These are phyloP conservation scores for Cercospora berteroae DNA, from an alignment of 2,329 filamentous ascomycete genomes.

Conservation along the genomic window DNA sequence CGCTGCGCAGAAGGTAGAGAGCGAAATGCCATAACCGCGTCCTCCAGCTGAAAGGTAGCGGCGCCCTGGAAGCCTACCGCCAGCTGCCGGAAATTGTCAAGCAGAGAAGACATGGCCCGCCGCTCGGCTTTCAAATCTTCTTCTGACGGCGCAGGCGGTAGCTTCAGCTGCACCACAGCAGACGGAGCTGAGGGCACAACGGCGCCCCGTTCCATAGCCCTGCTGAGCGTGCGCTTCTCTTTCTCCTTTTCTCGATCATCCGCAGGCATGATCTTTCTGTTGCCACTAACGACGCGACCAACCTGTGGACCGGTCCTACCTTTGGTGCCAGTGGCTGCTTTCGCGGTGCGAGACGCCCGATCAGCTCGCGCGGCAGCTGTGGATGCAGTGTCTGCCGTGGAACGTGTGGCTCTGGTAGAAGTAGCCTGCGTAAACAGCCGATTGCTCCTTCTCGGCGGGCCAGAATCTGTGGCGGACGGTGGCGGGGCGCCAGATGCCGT, in stretches of 20 bases:
- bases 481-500: constrained; percentile 71
- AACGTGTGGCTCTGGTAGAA: constrained; percentile 62
- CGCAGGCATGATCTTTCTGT: constrained; percentile 61
- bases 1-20: constrained; percentile 71
- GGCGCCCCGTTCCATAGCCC: constrained; percentile 55
- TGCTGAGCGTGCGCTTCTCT: constrained; percentile 58
- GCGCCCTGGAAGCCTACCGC: constrained; percentile 76
- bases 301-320: constrained; percentile 68
- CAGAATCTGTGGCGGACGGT: constrained; percentile 37
- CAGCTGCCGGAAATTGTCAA: constrained; percentile 79
- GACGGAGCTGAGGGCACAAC: constrained; percentile 36
- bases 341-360: constrained; percentile 49
- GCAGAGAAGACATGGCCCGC: constrained; percentile 71
- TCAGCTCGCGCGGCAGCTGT: constrained; percentile 62
- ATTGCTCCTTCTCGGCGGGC: constrained; percentile 48
- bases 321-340: constrained; percentile 65
- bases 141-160: constrained; percentile 17
- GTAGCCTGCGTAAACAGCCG: constrained; percentile 63
- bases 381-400: constrained; percentile 50
- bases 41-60: constrained; percentile 73
- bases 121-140: constrained; percentile 47
- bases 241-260: constrained; percentile 55
- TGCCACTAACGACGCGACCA: constrained; percentile 84
- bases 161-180: constrained; percentile 27
- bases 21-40: constrained; percentile 72